Conservation (phyloP, 257 asterid species). For the Echites panduratus region DNA sequence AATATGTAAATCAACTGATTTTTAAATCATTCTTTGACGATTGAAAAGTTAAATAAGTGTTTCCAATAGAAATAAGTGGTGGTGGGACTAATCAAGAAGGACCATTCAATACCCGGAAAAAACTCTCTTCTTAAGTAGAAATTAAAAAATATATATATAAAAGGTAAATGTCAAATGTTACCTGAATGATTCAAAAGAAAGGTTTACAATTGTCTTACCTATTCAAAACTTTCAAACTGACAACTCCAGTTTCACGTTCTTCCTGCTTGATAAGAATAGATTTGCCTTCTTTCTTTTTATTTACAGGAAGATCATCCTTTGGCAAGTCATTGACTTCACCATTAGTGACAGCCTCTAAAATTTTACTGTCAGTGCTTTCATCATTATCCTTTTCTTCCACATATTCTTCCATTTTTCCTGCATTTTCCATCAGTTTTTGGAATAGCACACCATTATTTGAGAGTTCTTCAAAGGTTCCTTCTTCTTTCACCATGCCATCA, state of each 20-base stretch:
- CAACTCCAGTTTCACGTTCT: conserved; percentile 97
- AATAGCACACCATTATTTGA: conserved; percentile 70
- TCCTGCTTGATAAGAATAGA: conserved; percentile 92
- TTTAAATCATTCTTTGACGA: neutral
- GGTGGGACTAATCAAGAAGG: neutral
- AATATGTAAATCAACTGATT: neutral
- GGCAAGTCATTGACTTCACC: conserved; percentile 41
- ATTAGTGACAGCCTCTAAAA: conserved; percentile 40
- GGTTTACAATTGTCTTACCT: conserved; percentile 39
- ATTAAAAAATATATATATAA: conserved; percentile 5
- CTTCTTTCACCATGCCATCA: conserved; percentile 91
- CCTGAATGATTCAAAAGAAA: neutral
- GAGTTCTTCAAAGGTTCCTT: conserved; percentile 94
- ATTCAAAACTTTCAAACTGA: conserved; percentile 73
- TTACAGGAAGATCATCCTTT: conserved; percentile 38
- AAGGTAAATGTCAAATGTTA: conserved; percentile 1
- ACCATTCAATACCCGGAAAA: neutral
- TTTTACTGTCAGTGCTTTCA: conserved; percentile 26
- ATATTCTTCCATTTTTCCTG: conserved; percentile 95
- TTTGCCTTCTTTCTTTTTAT: conserved; percentile 61
- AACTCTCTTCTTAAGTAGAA: neutral
- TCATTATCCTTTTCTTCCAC: conserved; percentile 56
- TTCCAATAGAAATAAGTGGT: neutral
- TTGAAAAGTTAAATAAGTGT: neutral
- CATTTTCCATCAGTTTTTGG: conserved; percentile 94